A percentile compares a stretch with the other conserved stretches of the same genome.
Conservation (phyloP, 2,329 filamentous ascomycete genomes). For the Chaetomium olivaceum region DNA sequence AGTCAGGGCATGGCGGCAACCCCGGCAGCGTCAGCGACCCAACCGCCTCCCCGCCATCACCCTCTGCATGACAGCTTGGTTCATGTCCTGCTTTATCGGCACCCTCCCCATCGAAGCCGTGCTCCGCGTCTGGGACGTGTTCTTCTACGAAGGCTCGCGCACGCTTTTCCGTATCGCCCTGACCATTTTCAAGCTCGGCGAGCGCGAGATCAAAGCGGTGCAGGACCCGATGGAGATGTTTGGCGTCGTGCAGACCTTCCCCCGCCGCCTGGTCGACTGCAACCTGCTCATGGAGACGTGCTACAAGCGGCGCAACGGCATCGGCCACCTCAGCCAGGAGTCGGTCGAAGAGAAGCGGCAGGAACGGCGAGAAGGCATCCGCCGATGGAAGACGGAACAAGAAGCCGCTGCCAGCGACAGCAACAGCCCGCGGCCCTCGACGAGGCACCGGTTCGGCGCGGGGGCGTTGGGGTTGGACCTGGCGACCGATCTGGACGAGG, state of each 20-base stretch:
- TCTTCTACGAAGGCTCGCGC: constrained; percentile 94
- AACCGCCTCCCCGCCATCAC: constrained; percentile 80
- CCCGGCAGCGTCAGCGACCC: constrained; percentile 44
- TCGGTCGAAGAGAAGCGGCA: constrained; percentile 74
- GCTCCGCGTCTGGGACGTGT: constrained; percentile 89
- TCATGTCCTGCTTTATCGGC: constrained; percentile 96
- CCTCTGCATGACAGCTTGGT: constrained; percentile 92
- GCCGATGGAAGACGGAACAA: constrained; percentile 45
- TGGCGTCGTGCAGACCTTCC: constrained; percentile 86
- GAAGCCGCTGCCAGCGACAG: constrained; percentile 37
- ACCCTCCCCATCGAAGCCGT: constrained; percentile 90
- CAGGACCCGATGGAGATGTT: constrained; percentile 93
- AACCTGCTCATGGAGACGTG: constrained; percentile 81
- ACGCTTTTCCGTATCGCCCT: constrained; percentile 90
- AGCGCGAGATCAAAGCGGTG: constrained; percentile 75
- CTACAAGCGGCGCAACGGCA: constrained; percentile 76
- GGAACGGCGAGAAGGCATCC: constrained; percentile 59
- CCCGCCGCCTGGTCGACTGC: constrained; percentile 76
- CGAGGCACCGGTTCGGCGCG: constrained; percentile 30
- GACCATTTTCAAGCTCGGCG: constrained; percentile 86
- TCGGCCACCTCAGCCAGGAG: constrained; percentile 78
- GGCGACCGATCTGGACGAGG: constrained; percentile 38
- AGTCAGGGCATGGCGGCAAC: constrained; percentile 39
- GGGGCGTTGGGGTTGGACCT: constrained; percentile 30
- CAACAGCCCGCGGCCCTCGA: constrained; percentile 11